phyloP scores from a whole-genome alignment of 805 yeast species.

The Cyberlindnera mrakii region DNA sequence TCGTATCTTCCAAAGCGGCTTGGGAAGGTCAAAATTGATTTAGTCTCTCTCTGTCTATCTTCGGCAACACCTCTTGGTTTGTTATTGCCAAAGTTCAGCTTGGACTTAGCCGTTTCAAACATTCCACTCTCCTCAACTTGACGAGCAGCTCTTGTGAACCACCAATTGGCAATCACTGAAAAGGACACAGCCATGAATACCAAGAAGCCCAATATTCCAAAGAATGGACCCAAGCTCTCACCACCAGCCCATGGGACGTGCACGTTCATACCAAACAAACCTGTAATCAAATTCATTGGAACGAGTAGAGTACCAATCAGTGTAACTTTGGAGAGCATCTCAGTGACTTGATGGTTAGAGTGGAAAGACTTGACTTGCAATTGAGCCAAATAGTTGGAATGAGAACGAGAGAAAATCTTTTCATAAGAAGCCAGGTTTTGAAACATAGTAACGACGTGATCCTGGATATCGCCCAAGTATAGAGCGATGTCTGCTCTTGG shows the following conservation, averaged over 20 bases:
- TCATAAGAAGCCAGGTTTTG: conserved; percentile 87
- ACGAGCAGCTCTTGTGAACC: conserved; percentile 31
- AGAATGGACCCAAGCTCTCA: conserved; percentile 52
- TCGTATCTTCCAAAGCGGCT: conserved; percentile 22
- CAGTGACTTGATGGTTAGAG: conserved; percentile 79
- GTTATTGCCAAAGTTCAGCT: conserved; percentile 20
- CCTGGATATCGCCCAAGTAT: conserved; percentile 92
- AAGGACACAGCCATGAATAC: conserved; percentile 34
- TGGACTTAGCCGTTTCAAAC: conserved; percentile 24
- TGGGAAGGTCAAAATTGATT: conserved; percentile 24
- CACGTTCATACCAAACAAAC: conserved; percentile 95
- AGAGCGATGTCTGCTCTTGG: conserved; percentile 91
- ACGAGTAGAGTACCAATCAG: conserved; percentile 83
- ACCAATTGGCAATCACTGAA: conserved; percentile 34
- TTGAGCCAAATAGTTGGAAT: conserved; percentile 88
- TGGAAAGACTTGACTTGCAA: conserved; percentile 88
- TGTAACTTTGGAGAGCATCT: conserved; percentile 84
- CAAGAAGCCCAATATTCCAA: conserved; percentile 56
- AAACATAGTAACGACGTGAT: conserved; percentile 93
- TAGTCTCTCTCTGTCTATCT: conserved; percentile 19
- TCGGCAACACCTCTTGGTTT: conserved; percentile 11
- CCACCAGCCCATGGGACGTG: conserved; percentile 65
- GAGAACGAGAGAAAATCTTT: conserved; percentile 87
- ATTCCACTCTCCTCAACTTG: conserved; percentile 19
- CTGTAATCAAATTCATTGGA: conserved; percentile 86